Evolutionary conservation across 805 yeast genomes (phyloP), one percentile per base, ranked within the genome.

Genomic region (Metschnikowia amazonensis): DNA sequence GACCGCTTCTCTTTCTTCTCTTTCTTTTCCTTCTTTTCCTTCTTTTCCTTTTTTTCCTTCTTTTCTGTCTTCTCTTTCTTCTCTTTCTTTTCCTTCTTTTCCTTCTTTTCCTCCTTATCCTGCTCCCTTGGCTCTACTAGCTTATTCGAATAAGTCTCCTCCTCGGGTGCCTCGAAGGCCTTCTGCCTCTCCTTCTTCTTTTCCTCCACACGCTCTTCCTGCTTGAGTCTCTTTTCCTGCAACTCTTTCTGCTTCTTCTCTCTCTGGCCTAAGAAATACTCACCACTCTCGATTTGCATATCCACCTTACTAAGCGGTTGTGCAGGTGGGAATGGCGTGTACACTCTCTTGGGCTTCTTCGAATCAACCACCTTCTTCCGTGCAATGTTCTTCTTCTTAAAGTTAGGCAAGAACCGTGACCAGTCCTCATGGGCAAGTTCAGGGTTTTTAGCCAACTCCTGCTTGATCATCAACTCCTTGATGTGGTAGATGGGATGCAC

Each of bases 301-400:
- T 94, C 99, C 67, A 94, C 76, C 86, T 94, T 90, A 75, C 98
- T 85, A 62, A 98, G 99, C 55, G 81, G 80, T 70, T 88, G 99
- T 43, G 88, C 86, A 58, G 99, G 98, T 72, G 99, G 99, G 89
- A 94, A 94, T 63, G 99, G 98, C 28, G 99, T 94, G 79, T 92
- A 92, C 3, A 81, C 83, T 69, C 42, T 50, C 52, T 84, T 90
- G 76, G 77, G 76, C 67, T 78, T 82, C 57, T 73, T 78, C 57
- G 69, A 79, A 60, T 77, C 71, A 65, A 79, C 81, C 67, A 78
- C 81, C 76, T 84, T 84, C 84, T 86, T 86, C 62, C 99, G 83
- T 30, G 95, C 95, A 54, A 92, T 96, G 61, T 89, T 89, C 66
- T 90, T 84, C 78, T 92, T 94, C 80, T 89, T 94, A 75, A 94